Base-by-base conservation (phyloP, 768 basidiomycete genomes). In the Hypsizygus marmoreus region DNA sequence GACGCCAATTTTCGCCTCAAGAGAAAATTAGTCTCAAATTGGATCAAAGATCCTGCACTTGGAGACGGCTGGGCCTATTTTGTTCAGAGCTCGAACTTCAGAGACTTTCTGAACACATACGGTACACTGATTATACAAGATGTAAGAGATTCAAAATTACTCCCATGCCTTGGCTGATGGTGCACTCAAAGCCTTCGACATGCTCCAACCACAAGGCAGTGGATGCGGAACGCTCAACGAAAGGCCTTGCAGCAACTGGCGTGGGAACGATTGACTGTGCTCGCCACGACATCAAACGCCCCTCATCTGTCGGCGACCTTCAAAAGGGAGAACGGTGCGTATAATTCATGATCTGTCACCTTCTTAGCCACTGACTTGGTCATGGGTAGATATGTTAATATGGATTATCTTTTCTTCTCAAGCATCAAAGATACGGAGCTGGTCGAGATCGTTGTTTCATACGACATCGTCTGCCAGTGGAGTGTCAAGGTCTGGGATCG, bases 381-480 rank as follows among this genome's bases (percentile, higher is more conserved):
- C 6, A 17, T 25, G 24, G 23, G 7, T 26, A 57, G 55, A 5
- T 57, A 57, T 41, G 28, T 43, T 7, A 53, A 55, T 28, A 58
- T 58, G 61, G 63, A 66, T 36, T 64, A 55, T 32, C 49, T 65
- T 11, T 53, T 62, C 13, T 24, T 59, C 1, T 61, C 55, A 8
- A 57, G 52, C 33, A 33, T 65, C 2, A 51, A 53, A 6, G 43
- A 51, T n/a, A 7, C 36, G n/a, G n/a, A 1, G 50, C 54, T 2
- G 12, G 16, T 1, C 16, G 23, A n/a, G 0, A 16, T 63, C 2
- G 26, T 57, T 12, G 22, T 61, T 5, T 61, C 58, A 0, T 67
- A 67, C 29, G 62, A 66, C 36, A 68, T 67, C 14, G 50, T 48
- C 0, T 67, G 62, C 43, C 63, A 67, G 25, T 67, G 60, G 55